A percentile compares a stretch with the other conserved stretches of the same genome.
Conservation (phyloP, 2,329 filamentous ascomycete genomes). For the Fusarium tjaetaba region DNA sequence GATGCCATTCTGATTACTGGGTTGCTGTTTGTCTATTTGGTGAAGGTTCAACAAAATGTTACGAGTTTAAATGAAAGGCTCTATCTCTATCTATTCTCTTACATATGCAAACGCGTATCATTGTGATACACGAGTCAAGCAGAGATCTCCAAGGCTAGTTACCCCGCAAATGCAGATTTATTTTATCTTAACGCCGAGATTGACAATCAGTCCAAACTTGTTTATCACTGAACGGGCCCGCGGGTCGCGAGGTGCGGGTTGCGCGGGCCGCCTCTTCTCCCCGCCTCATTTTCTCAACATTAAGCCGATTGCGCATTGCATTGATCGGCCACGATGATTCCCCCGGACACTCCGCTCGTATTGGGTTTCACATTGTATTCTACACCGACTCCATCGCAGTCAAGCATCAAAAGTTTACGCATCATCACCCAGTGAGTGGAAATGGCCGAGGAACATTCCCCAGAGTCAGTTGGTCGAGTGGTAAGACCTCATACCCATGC, state of each 20-base stretch:
- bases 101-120: background rate
- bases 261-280: background rate
- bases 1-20: too few relatives aligned
- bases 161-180: background rate
- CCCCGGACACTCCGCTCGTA: background rate
- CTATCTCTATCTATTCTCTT: background rate
- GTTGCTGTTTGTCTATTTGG: too few relatives aligned
- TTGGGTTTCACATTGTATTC: background rate
- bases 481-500: background rate
- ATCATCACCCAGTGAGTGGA: fast-evolving
- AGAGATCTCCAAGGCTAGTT: too few relatives aligned
- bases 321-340: background rate
- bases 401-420: background rate
- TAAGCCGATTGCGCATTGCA: background rate
- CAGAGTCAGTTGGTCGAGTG: background rate
- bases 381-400: background rate
- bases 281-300: background rate
- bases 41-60: background rate
- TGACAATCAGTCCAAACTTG: background rate
- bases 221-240: background rate
- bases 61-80: background rate
- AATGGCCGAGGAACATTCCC: background rate
- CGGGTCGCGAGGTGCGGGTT: background rate
- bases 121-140: background rate
- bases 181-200: background rate